phyloP scores from a whole-genome alignment of 1,284 basidiomycete genomes.

The Neonothopanus nambi region DNA sequence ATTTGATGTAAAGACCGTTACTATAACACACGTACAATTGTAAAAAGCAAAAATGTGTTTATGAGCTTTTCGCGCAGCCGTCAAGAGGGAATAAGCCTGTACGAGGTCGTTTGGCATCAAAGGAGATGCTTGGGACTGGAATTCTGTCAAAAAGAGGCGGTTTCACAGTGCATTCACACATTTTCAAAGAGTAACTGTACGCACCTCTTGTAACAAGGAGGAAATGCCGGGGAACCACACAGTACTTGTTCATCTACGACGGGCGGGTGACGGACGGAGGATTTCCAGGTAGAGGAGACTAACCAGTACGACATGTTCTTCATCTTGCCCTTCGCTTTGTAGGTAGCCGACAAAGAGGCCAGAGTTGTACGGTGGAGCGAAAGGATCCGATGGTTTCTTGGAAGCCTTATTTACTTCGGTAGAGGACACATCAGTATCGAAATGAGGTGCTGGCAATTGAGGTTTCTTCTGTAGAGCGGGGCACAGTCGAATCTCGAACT shows the following conservation, averaged over 20 bases:
- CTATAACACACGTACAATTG: constrained; percentile 57
- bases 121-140: constrained; percentile 74
- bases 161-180: background rate
- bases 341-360: constrained; percentile 76
- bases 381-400: constrained; percentile 61
- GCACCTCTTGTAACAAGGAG: constrained; percentile 78
- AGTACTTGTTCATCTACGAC: constrained; percentile 80
- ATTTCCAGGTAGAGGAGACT: constrained; percentile 27
- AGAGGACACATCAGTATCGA: constrained; percentile 30
- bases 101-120: constrained; percentile 77
- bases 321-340: constrained; percentile 46
- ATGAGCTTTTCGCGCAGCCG: constrained; percentile 63
- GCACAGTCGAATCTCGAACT: constrained; percentile 85
- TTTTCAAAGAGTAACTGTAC: constrained; percentile 13
- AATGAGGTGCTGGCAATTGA: constrained; percentile 45
- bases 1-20: no score
- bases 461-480: constrained; percentile 81
- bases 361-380: constrained; percentile 77
- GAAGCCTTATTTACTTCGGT: constrained; percentile 27
- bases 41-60: constrained; percentile 78
- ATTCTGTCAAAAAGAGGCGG: constrained; percentile 46
- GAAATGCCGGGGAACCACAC: constrained; percentile 82
- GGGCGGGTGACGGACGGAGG: background rate
- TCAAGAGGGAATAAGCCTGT: constrained; percentile 68
- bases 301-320: constrained; percentile 76